Percentiles rank a stretch among this genome's conserved stretches.
Evolutionary conservation across 768 basidiomycete genomes (phyloP).

Genomic region (Tephrocybe sp.): DNA sequence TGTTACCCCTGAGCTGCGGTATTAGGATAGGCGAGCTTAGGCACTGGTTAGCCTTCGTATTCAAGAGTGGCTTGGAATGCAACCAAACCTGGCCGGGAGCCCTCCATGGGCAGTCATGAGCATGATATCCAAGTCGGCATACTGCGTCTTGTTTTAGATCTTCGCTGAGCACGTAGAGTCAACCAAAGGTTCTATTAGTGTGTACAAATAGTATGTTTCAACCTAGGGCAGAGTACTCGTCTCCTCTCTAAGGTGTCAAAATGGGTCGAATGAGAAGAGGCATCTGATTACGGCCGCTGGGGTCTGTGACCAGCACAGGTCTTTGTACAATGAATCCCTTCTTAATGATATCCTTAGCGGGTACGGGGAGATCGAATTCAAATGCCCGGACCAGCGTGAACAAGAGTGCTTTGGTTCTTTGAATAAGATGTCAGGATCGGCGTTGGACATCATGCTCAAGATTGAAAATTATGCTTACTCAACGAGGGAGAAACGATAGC

Average conservation of each 20-base stretch:
- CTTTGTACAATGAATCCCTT: constrained; percentile 40
- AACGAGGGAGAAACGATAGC: constrained; percentile 60
- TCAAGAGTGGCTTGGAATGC: no score
- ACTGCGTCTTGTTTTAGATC: no score
- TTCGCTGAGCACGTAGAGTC: no score
- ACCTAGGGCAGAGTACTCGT: background rate
- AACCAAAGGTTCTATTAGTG: no score
- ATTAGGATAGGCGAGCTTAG: background rate
- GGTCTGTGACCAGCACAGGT: constrained; percentile 42
- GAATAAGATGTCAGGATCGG: background rate
- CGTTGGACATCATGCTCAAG: background rate
- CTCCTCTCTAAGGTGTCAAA: background rate
- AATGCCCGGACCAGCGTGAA: constrained; percentile 54
- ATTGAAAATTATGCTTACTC: constrained; percentile 34
- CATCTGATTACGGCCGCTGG: constrained; percentile 39
- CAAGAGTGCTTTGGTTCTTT: constrained; percentile 37
- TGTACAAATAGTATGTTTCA: no score
- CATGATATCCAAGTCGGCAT: no score
- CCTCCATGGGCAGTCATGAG: no score
- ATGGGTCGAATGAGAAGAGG: constrained; percentile 38
- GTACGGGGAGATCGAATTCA: constrained; percentile 55
- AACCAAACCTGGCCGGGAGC: no score
- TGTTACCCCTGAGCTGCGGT: background rate
- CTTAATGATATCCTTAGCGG: constrained; percentile 40
- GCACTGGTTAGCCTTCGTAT: no score